Conservation (phyloP, 768 basidiomycete species). For the Russula abietina region DNA sequence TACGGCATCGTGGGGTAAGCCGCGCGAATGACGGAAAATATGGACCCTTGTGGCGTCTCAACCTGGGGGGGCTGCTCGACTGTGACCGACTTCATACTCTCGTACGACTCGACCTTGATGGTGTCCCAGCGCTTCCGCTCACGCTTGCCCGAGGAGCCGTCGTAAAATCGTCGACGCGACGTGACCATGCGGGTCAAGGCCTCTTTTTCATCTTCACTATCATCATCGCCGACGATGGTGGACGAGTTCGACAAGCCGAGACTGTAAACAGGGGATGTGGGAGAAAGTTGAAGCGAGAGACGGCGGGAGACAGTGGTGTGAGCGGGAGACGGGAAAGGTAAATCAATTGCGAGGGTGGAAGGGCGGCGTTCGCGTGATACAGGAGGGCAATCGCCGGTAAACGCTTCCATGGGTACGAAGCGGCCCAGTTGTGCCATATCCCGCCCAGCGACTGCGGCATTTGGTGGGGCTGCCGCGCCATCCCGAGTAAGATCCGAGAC, state of each 20-base stretch:
- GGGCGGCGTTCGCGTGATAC: slow-evolving; percentile 30
- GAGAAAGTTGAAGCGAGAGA: slow-evolving; percentile 62
- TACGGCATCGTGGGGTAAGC: slow-evolving; percentile 68
- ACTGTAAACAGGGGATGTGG: slow-evolving; percentile 34
- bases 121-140: slow-evolving; percentile 34
- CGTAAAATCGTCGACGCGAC: slow-evolving; percentile 17
- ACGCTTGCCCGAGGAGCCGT: slow-evolving; percentile 25
- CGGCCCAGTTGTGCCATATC: slow-evolving; percentile 32
- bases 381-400: slow-evolving; percentile 23
- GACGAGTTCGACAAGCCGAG: slow-evolving; percentile 28
- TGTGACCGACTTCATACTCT: slow-evolving; percentile 25
- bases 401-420: slow-evolving; percentile 35
- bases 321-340: slow-evolving; percentile 33
- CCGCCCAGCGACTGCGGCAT: slow-evolving; percentile 28
- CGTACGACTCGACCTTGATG: slow-evolving; percentile 24
- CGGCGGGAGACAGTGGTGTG: slow-evolving; percentile 36
- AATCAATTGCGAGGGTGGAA: slow-evolving; percentile 38
- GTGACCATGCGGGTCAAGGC: slow-evolving; percentile 25
- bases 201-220: slow-evolving; percentile 43
- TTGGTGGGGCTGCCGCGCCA: slow-evolving; percentile 25
- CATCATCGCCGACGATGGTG: slow-evolving; percentile 33
- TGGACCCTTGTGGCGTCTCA: slow-evolving; percentile 29
- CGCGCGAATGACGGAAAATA: slow-evolving; percentile 45
- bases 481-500: slow-evolving; percentile 56
- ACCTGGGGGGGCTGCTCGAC: slow-evolving; percentile 18